Evolutionary conservation across 345 rosid species (phyloP), one percentile per base, ranked within the genome.

Genomic region (Theobroma cacao): DNA sequence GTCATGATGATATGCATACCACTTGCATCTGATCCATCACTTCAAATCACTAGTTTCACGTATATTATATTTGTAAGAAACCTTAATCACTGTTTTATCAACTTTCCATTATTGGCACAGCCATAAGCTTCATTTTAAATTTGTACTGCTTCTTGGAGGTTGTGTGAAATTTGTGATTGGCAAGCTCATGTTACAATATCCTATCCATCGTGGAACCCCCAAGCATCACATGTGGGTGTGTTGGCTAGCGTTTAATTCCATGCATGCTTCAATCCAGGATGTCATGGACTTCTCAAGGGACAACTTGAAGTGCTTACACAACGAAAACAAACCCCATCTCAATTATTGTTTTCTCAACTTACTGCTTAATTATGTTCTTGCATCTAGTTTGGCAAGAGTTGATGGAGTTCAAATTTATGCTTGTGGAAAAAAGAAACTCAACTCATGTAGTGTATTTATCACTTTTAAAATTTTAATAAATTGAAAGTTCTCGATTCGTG

Each of bases 191-290:
- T 50, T n/a, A 41, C 17, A 26, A 65, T 72, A 22, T 24, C 59
- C 58, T 30, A 33, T n/a, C 76, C n/a, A 64, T 62, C 36, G 41
- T 36, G 45, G 69, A 36, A 34, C 5, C 45, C n/a, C 52, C 69
- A 60, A 75, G 72, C 38, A 69, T 24, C 47, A 31, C 80, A 81
- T 81, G 83, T 81, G 77, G 59, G 4, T 9, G 56, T 41, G 74
- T 31, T 41, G 73, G 67, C 14, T 62, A 3, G 76, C 83, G 76
- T 70, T 80, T 60, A 81, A 76, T 63, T 76, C 45, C 33, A 30
- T 12, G n/a, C n/a, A n/a, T 13, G 30, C 9, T 22, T 33, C 8
- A 48, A 48, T 31, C 48, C 71, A 38, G 9, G 40, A 36, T 52
- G 55, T 18, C 59, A n/a, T 36, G 45, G 24, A 59, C 63, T 59